Evolutionary conservation across 805 yeast species (phyloP).

Genomic region (Myxozyma udenii): DNA sequence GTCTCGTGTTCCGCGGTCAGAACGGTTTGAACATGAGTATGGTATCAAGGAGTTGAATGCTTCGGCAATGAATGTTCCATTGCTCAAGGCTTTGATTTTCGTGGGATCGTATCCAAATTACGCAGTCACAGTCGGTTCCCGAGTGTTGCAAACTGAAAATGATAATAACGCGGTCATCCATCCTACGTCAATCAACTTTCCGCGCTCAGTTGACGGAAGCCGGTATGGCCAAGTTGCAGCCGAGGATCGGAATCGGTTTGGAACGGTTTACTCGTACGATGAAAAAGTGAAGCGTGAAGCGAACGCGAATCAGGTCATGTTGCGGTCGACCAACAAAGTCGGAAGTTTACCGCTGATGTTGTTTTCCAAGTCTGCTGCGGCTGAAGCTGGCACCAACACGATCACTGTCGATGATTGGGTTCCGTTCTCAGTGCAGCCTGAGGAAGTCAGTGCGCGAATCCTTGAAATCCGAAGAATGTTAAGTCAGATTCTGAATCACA

Average conservation of each 20-base stretch:
- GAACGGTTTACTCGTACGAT: slow-evolving; percentile 15
- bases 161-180: slow-evolving; percentile 20
- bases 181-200: slow-evolving; percentile 20
- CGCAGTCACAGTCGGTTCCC: slow-evolving; percentile 4
- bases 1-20: slow-evolving; percentile 2
- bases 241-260: slow-evolving; percentile 3
- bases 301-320: slow-evolving; percentile 14
- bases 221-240: slow-evolving; percentile 10
- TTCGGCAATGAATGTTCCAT: slow-evolving; percentile 10
- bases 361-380: slow-evolving; percentile 7
- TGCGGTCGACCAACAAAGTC: slow-evolving; percentile 6
- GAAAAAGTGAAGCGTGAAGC: slow-evolving; percentile 24
- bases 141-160: slow-evolving; percentile 15
- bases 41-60: slow-evolving; percentile 19
- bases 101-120: slow-evolving; percentile 24
- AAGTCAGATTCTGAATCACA: background rate
- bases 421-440: slow-evolving; percentile 8
- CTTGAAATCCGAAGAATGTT: background rate
- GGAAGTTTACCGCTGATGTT: slow-evolving; percentile 7
- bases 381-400: background rate
- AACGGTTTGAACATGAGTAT: slow-evolving; percentile 14
- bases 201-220: slow-evolving; percentile 7
- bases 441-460: background rate
- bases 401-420: slow-evolving; percentile 22
- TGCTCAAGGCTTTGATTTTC: slow-evolving; percentile 16